Conservation (phyloP, 495 filamentous ascomycete species). For the Hypoxylon lenormandii region DNA sequence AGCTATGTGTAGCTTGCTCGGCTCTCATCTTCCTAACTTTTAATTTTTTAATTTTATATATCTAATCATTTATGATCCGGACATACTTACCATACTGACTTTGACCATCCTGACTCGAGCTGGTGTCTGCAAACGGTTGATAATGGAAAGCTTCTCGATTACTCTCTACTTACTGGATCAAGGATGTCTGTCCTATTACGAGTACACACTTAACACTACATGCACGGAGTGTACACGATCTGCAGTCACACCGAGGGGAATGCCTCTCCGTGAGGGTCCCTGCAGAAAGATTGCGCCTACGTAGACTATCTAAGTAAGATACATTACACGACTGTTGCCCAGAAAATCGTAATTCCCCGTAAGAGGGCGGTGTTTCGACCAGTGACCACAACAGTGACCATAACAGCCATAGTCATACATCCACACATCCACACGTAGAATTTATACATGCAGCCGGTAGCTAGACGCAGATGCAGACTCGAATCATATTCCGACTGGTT, state of each 20-base stretch:
- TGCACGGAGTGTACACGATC: slow-evolving; percentile 37
- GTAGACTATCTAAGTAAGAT: slow-evolving; percentile 26
- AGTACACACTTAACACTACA: slow-evolving; percentile 21
- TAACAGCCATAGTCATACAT: not conserved
- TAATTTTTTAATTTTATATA: no score
- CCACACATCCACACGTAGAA: slow-evolving; percentile 1
- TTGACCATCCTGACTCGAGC: no score
- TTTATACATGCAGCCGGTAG: slow-evolving; percentile 9
- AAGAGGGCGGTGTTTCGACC: slow-evolving; percentile 19
- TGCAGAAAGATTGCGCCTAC: slow-evolving; percentile 46
- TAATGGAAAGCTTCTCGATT: not conserved
- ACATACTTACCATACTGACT: no score
- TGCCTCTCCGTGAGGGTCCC: slow-evolving; percentile 41
- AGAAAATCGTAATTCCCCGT: slow-evolving; percentile 27
- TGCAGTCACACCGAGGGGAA: slow-evolving; percentile 45
- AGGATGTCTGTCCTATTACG: no score
- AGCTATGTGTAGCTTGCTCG: no score
- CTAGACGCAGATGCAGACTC: slow-evolving; percentile 2
- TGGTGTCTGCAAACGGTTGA: no score
- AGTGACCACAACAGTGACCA: no score
- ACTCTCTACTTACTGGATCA: not conserved
- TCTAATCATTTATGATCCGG: no score
- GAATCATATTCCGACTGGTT: slow-evolving; percentile 31
- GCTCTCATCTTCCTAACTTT: no score
- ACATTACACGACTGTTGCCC: slow-evolving; percentile 20